Evolutionary conservation across 306 rosid genomes (phyloP).

Genomic region (Senna siamea): DNA sequence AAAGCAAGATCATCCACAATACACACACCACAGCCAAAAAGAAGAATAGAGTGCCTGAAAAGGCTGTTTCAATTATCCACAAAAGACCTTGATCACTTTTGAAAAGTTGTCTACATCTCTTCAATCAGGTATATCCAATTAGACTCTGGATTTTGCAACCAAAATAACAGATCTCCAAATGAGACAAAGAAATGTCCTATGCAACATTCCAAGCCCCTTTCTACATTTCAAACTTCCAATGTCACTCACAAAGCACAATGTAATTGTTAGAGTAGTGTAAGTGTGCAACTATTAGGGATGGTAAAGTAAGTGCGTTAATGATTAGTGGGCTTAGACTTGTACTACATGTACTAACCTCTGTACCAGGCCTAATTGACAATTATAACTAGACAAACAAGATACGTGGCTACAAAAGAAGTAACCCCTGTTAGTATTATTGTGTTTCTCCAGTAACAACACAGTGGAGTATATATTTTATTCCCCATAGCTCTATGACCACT

Average conservation of each 20-base stretch:
- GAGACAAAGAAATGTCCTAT: constrained; percentile 29
- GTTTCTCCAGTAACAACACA: background rate
- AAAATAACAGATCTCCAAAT: background rate
- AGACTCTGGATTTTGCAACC: background rate
- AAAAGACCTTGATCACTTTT: constrained; percentile 17
- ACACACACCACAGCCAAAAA: background rate
- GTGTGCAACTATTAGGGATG: too few species aligned
- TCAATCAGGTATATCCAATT: constrained; percentile 2
- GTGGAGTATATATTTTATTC: background rate
- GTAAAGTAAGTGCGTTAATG: too few species aligned
- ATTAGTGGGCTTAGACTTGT: too few species aligned
- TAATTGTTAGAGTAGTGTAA: background rate
- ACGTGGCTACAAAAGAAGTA: too few species aligned
- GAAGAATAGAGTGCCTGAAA: background rate
- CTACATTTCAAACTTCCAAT: background rate
- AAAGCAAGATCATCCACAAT: too few species aligned
- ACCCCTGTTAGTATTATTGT: too few species aligned
- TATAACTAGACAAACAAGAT: too few species aligned
- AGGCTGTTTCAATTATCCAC: background rate
- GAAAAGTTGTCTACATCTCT: constrained; percentile 1
- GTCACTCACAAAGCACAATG: background rate
- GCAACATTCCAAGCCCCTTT: background rate
- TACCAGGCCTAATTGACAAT: too few species aligned
- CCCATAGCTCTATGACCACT: background rate
- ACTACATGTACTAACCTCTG: too few species aligned